Evolutionary conservation across 495 filamentous ascomycete genomes (phyloP), one percentile per base, ranked within the genome.

Genomic region (Xylaria cubensis): DNA sequence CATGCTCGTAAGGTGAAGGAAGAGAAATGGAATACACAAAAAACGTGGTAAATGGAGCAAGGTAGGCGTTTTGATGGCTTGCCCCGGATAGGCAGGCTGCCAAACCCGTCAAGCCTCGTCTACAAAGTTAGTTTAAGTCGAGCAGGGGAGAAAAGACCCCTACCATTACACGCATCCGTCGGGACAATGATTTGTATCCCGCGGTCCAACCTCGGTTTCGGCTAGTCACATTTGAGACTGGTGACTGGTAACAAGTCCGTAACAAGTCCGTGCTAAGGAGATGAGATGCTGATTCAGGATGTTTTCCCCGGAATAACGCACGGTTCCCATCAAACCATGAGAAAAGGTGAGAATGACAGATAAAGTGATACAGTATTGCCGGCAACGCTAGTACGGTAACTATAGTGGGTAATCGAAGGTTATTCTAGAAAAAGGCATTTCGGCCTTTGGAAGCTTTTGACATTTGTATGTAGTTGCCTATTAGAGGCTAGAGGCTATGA

Each of bases 1-100:
- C 62, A 21, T 17, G 1, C 2, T 46, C 36, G 9, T 21, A 62
- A 41, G 34, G n/a, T 10, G 26, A 65, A 56, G 50, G 39, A 17
- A 69, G 67, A 59, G 13, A 6, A 29, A n/a, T 17, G 29, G 12
- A 21, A 13, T 53, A 39, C 5, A 21, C 10, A 32, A 44, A 67
- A 67, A 67, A 67, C 65, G 65, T 67, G 65, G 48, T 67, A 50
- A 3, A 56, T 67, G 65, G 65, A 44, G 50, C 53, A 61, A 61
- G 67, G 41, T 29, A 24, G 26, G 26, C 50, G 46, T 67, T 67
- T 46, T 39, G 32, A 17, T 55, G 32, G 65, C 65, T 56, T 67
- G 12, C n/a, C 65, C 50, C 29, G 29, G 65, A 67, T 67, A 67
- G 65, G 65, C 44, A 67, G 50, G 65, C 10, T 56, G 34, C 34